phyloP scores from a whole-genome alignment of 2,329 filamentous ascomycete genomes.

The Scopulariopsis brevicaulis region DNA sequence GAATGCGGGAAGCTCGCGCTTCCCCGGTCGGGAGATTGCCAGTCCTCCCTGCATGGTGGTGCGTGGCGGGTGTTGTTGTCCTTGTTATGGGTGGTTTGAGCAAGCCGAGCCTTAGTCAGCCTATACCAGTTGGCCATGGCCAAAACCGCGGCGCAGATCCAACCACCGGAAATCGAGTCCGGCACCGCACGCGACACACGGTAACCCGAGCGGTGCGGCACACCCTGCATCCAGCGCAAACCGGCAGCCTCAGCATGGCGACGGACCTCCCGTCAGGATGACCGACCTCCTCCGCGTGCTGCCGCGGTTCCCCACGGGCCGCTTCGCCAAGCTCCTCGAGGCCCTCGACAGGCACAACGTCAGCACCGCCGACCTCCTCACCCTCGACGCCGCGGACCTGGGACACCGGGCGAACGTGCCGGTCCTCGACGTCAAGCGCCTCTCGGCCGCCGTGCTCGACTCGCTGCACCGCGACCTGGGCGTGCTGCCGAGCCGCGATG shows the following conservation, averaged over 20 bases:
- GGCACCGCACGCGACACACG: neutral
- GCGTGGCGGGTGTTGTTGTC: no score
- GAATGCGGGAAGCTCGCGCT: no score
- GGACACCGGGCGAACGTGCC: slow-evolving; percentile 79
- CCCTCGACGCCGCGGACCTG: slow-evolving; percentile 70
- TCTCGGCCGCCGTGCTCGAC: slow-evolving; percentile 55
- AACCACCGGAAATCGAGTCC: neutral
- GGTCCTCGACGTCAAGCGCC: slow-evolving; percentile 64
- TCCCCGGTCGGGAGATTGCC: no score
- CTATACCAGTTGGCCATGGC: neutral
- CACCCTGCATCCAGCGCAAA: neutral
- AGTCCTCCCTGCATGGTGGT: no score
- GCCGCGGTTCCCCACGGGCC: slow-evolving; percentile 62
- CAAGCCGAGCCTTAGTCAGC: neutral
- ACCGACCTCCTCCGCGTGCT: slow-evolving; percentile 77
- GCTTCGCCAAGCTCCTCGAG: slow-evolving; percentile 65
- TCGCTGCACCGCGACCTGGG: slow-evolving; percentile 54
- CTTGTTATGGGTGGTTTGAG: neutral
- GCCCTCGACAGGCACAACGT: slow-evolving; percentile 69
- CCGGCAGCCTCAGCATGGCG: neutral
- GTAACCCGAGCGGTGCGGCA: neutral
- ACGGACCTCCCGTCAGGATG: slow-evolving; percentile 34
- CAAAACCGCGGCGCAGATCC: neutral
- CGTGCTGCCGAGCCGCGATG: slow-evolving; percentile 6
- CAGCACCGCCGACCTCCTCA: slow-evolving; percentile 74